A percentile compares a stretch with the other conserved stretches of the same genome.
These are phyloP conservation scores for Hyphopichia fennica DNA, from an alignment of 1,139 yeast species.

Conservation along the genomic window DNA sequence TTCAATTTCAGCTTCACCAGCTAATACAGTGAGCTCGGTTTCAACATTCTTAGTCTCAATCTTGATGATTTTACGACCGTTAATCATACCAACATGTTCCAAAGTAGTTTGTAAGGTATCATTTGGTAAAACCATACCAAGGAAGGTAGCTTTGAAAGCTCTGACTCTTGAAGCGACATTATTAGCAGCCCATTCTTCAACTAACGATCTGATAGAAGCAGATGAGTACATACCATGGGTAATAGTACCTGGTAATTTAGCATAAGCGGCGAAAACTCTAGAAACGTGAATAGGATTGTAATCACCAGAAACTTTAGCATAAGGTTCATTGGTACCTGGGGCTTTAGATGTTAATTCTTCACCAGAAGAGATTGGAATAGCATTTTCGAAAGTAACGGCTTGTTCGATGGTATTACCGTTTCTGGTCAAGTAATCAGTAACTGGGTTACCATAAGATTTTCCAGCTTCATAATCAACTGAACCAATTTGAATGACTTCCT, in stretches of 20 bases:
- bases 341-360: conserved; percentile 74
- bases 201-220: conserved; percentile 91
- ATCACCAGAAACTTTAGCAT: conserved; percentile 97
- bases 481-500: conserved; percentile 88
- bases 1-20: conserved; percentile 97
- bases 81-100: conserved; percentile 98
- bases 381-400: conserved; percentile 85
- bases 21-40: conserved; percentile 71
- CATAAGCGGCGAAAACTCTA: conserved; percentile 90
- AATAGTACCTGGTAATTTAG: conserved; percentile 93
- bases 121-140: conserved; percentile 97
- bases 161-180: conserved; percentile 94
- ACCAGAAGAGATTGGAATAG: conserved; percentile 82
- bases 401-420: conserved; percentile 94
- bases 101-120: conserved; percentile 83
- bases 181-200: conserved; percentile 98
- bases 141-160: conserved; percentile 87
- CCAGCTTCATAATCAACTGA: conserved; percentile 88
- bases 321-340: conserved; percentile 88
- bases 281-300: conserved; percentile 98
- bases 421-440: conserved; percentile 87
- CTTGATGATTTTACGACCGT: conserved; percentile 96
- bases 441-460: conserved; percentile 95
- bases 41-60: conserved; percentile 85
- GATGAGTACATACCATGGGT: conserved; percentile 99